phyloP scores from a whole-genome alignment of 305 asterid genomes.

The Caryopteris hybrid region DNA sequence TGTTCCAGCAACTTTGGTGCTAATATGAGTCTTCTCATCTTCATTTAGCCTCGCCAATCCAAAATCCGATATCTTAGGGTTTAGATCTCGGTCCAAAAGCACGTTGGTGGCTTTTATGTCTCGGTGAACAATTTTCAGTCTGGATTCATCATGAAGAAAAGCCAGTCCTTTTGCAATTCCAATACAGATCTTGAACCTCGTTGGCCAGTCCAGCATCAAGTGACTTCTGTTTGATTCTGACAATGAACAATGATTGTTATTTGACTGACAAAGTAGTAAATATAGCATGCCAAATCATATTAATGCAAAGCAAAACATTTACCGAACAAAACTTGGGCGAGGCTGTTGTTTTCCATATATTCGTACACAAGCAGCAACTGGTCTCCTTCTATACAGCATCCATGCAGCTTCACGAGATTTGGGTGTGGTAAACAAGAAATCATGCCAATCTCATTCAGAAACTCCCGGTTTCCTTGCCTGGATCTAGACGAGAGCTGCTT shows the following conservation, averaged over 20 bases:
- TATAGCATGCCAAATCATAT: neutral
- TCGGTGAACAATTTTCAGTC: constrained; percentile 80
- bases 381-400: constrained; percentile 83
- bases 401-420: constrained; percentile 82
- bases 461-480: constrained; percentile 82
- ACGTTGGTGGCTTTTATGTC: constrained; percentile 92
- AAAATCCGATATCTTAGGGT: constrained; percentile 88
- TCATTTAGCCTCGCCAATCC: constrained; percentile 89
- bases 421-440: constrained; percentile 87
- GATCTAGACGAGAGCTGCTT: constrained; percentile 85
- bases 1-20: constrained; percentile 95
- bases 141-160: constrained; percentile 82
- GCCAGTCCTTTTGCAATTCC: constrained; percentile 88
- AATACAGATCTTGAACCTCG: constrained; percentile 65
- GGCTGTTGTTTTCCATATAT: constrained; percentile 90
- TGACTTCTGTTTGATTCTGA: constrained; percentile 49
- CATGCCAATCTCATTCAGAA: constrained; percentile 85
- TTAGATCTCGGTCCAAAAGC: constrained; percentile 66
- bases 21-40: constrained; percentile 72
- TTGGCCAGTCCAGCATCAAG: constrained; percentile 69
- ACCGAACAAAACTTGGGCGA: constrained; percentile 67
- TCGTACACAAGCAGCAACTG: constrained; percentile 82
- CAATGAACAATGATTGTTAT: neutral
- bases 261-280: neutral
- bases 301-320: neutral